Base-by-base conservation (phyloP, 2,329 filamentous ascomycete species). In the Cyanodermella asteris region DNA sequence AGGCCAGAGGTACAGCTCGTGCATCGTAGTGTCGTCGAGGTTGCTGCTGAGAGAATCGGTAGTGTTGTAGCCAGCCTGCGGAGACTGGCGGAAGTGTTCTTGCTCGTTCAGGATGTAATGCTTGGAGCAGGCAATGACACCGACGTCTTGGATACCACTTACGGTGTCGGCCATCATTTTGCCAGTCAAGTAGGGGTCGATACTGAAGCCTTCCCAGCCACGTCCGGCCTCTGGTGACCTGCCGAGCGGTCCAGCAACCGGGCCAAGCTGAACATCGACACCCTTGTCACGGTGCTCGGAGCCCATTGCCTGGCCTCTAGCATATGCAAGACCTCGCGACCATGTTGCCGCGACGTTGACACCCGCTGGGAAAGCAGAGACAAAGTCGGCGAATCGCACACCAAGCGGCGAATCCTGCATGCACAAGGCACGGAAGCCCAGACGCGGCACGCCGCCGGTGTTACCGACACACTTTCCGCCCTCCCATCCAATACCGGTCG, bases 321-420 rank as follows among this genome's bases (percentile, higher is more conserved):
- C 51, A 38, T 66, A 67, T 42, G 81, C 72, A 16, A 90, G 59
- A 8, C 53, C 46, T 29, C 72, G 65, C 45, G 82, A 74, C 61
- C 73, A 91, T 1, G 80, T 77, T n/a, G 78, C 75, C 9, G 74
- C 82, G 16, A 76, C 64, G 5, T 76, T 81, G 36, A 81, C 59
- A 23, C 75, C 80, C 1, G 72, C 70, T 1, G 75, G 64, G 45
- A 90, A 91, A 2, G 72, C 81, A 18, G 76, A 84, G 40, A 68
- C 69, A 47, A 74, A 84, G 47, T 91, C 80, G 35, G 64, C 62
- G 29, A 71, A 62, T 26, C 81, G 73, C 28, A 91, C 55, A 31
- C 81, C 82, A 2, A 87, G 55, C 5, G 81, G 81, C 3, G 74
- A 72, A 43, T 91, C 82, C 40, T 91, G 80, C 56, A 87, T 53